phyloP scores from a whole-genome alignment of 139 green algal species.

The Choricystis sp. region DNA sequence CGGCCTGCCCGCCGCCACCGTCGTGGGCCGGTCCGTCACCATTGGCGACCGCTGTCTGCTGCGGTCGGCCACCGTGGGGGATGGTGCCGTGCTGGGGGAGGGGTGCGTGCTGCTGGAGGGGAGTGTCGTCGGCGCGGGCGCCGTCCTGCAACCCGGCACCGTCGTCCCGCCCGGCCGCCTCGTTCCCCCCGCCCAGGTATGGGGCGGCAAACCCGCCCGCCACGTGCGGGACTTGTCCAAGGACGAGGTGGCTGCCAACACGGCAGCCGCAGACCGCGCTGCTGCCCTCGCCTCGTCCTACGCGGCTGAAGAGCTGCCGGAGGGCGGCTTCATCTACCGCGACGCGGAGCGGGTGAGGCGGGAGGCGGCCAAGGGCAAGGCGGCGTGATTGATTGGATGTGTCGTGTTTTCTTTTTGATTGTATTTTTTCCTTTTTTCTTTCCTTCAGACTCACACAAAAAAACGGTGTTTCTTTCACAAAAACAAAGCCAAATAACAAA shows the following conservation, averaged over 20 bases:
- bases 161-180: slow-evolving; percentile 62
- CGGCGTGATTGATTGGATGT: too few species aligned
- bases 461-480: too few species aligned
- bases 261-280: background rate
- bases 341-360: background rate
- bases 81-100: slow-evolving; percentile 53
- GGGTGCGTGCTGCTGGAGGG: slow-evolving; percentile 61
- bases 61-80: slow-evolving; percentile 49
- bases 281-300: background rate
- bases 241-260: slow-evolving; percentile 11
- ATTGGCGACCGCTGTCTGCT: slow-evolving; percentile 61
- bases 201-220: slow-evolving; percentile 61
- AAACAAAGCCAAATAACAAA: too few species aligned
- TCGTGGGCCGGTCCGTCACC: slow-evolving; percentile 61
- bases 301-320: background rate
- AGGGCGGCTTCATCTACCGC: background rate
- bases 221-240: slow-evolving; percentile 61
- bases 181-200: slow-evolving; percentile 69
- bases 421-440: too few species aligned
- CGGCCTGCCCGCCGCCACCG: slow-evolving; percentile 55
- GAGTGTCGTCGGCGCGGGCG: slow-evolving; percentile 50
- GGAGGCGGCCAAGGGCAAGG: too few species aligned
- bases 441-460: too few species aligned
- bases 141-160: slow-evolving; percentile 54
- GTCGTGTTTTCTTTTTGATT: too few species aligned